Base-by-base conservation (phyloP, 2,329 filamentous ascomycete species). In the Ophiostoma sp. region DNA sequence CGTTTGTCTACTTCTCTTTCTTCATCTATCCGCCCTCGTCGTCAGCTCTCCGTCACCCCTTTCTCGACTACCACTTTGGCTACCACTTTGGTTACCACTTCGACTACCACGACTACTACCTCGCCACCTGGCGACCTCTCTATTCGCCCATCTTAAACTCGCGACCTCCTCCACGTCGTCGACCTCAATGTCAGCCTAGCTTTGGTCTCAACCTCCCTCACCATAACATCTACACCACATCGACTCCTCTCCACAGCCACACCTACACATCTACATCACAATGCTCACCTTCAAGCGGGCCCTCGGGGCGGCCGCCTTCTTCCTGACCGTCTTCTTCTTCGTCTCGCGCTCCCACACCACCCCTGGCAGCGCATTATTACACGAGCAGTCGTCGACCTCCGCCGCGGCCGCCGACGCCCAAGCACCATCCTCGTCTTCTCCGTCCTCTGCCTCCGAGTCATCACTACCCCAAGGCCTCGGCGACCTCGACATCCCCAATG, bases 281-380 rank as follows among this genome's bases (percentile, higher is more conserved):
- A 96, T 96, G 92, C 84, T 93, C 77, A 90, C 90, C 75, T 91
- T 91, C 76, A 86, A 88, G 75, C 89, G 90, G 79, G 90, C 90
- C 75, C 78, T 96, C 71, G 80, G 92, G 73, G 84, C 89, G 68
- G 90, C 92, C 64, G 84, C 85, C 73, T 84, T 88, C 76, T 79
- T 93, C 72, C 78, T 94, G 73, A 84, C 86, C 41, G 81, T 91
- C 74, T 82, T 93, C 78, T 87, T 88, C 79, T 79, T 94, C 71
- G 82, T 92, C 72, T 86, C 86, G 70, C 84, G 85, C 70, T 83
- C 86, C 62, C 87, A 89, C 75, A 69, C 75, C n/a, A 62, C 73
- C 70, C 75, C 65, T 9, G 62, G 52, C 65, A 12, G 42, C 65
- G 41, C 40, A 47, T 47, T 70, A 64, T 38, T 52, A 65, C 69